A percentile compares a stretch with the other conserved stretches of the same genome.
These are phyloP conservation scores for Salvia rosmarinus DNA, from an alignment of 257 asterid species.

Conservation along the genomic window DNA sequence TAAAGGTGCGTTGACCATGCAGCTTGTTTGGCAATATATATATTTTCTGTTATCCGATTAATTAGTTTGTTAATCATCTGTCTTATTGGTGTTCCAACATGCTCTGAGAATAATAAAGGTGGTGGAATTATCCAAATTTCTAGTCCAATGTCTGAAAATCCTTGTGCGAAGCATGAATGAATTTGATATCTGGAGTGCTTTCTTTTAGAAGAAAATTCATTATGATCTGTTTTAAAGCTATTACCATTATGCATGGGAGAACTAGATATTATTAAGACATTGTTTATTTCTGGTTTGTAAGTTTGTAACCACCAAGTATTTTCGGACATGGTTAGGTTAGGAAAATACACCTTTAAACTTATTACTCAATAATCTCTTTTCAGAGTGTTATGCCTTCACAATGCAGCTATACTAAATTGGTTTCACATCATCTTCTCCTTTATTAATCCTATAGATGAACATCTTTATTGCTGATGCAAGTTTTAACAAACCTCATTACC, in stretches of 20 bases:
- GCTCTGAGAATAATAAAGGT: conserved; percentile 20
- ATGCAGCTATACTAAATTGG: not conserved
- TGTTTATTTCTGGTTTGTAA: conserved; percentile 7
- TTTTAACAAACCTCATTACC: conserved; percentile 23
- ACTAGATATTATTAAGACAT: conserved; percentile 10
- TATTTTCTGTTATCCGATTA: conserved; percentile 23
- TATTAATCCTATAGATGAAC: not conserved
- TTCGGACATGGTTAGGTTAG: not conserved
- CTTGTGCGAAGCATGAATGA: conserved; percentile 20
- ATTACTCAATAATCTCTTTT: not conserved
- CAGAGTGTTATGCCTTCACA: not conserved
- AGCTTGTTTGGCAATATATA: conserved; percentile 25
- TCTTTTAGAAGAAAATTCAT: conserved; percentile 2
- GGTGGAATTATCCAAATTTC: conserved; percentile 22
- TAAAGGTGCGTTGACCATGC: conserved; percentile 64
- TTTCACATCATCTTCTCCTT: not conserved
- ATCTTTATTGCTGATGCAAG: conserved; percentile 30
- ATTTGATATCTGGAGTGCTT: conserved; percentile 21
- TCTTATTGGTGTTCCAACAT: conserved; percentile 6
- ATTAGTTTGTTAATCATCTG: conserved; percentile 14
- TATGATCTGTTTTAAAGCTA: conserved; percentile 22
- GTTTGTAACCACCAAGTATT: not conserved
- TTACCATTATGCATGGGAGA: not conserved
- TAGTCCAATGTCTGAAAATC: conserved; percentile 11
- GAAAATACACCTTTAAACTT: conserved; percentile 1